These are phyloP conservation scores for Lignosus rhinocerotis DNA, from an alignment of 1,284 basidiomycete species.

Conservation along the genomic window DNA sequence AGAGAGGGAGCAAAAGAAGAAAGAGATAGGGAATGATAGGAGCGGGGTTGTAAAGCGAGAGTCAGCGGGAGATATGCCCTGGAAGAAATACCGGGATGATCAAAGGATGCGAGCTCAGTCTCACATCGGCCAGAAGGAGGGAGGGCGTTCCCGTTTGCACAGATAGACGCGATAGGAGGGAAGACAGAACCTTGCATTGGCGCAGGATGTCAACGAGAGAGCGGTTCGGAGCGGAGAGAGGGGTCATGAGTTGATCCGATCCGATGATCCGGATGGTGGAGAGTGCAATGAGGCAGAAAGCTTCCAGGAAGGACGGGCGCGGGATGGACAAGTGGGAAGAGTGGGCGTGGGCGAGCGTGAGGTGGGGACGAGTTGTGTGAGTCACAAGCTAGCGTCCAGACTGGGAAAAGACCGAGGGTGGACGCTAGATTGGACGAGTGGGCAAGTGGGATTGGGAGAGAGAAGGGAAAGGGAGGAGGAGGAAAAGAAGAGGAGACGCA, in stretches of 20 bases:
- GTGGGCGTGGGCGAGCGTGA: background rate
- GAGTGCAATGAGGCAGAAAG: constrained; percentile 17
- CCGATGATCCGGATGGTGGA: constrained; percentile 15
- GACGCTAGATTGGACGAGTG: background rate
- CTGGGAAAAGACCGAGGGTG: background rate
- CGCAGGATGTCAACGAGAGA: background rate
- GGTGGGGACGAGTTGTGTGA: background rate
- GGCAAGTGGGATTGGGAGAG: background rate
- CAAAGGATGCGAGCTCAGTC: too few relatives aligned
- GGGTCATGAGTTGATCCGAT: constrained; percentile 23
- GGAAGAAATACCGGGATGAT: background rate
- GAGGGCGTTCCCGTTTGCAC: too few relatives aligned
- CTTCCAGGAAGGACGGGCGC: background rate
- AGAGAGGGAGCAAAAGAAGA: background rate
- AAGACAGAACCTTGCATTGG: background rate
- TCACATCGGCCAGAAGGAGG: background rate
- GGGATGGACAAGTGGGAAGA: background rate
- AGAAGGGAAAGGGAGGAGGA: too few relatives aligned
- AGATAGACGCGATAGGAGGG: background rate
- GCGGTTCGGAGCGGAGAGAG: background rate
- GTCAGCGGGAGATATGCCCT: background rate
- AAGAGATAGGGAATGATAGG: constrained; percentile 1
- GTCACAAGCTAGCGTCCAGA: constrained; percentile 7
- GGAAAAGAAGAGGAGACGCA: constrained; percentile 1
- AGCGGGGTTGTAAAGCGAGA: background rate